These are phyloP conservation scores for Trichoderma arundinaceum DNA, from an alignment of 2,329 filamentous ascomycete species.

Conservation along the genomic window DNA sequence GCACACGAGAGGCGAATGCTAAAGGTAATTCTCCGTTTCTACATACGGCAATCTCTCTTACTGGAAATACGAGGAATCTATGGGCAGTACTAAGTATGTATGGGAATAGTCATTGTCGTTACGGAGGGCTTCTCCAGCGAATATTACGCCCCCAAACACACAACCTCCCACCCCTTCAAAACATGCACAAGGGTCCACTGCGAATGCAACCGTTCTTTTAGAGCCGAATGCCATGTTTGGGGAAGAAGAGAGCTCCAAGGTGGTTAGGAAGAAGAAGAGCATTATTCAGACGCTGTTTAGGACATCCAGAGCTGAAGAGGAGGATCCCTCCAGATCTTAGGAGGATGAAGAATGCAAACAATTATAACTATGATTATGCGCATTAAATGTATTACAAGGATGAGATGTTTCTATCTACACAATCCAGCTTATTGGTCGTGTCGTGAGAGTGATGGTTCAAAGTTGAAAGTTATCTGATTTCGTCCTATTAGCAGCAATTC, in stretches of 20 bases:
- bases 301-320: constrained; percentile 19
- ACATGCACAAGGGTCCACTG: background rate
- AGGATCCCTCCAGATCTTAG: background rate
- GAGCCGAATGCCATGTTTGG: background rate
- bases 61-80: too few species aligned
- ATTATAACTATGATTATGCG: too few species aligned
- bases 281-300: constrained; percentile 34
- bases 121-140: constrained; percentile 1
- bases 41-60: background rate
- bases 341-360: background rate
- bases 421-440: too few species aligned
- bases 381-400: too few species aligned
- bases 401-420: too few species aligned
- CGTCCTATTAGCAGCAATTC: too few species aligned
- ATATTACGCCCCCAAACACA: background rate
- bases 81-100: background rate
- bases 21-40: constrained; percentile 5
- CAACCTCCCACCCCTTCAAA: constrained; percentile 8
- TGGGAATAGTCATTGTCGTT: constrained; percentile 23
- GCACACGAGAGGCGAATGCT: constrained; percentile 15
- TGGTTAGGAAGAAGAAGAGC: constrained; percentile 32
- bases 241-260: background rate
- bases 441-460: too few species aligned
- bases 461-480: too few species aligned
- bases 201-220: background rate